Evolutionary conservation across 345 rosid species (phyloP).

Genomic region (Salix koriyanagi): DNA sequence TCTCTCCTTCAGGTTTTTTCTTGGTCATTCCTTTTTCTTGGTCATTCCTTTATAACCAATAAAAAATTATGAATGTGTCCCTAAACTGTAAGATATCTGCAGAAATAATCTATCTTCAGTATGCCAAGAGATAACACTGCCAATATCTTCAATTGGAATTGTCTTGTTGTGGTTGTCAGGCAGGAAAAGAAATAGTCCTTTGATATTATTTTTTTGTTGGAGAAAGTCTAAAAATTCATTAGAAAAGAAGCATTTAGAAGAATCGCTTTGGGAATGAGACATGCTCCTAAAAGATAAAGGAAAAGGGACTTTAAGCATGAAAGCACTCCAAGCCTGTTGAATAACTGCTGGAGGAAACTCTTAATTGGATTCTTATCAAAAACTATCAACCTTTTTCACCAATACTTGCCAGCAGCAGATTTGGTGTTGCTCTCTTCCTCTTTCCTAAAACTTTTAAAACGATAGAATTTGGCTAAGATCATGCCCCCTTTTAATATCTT

Average conservation of each 20-base stretch:
- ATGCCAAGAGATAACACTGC: background rate
- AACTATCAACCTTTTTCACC: background rate
- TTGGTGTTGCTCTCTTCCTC: background rate
- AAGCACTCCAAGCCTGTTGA: background rate
- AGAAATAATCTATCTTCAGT: background rate
- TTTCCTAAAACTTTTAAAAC: background rate
- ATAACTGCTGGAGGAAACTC: background rate
- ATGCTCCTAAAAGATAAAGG: background rate
- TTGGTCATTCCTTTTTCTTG: background rate
- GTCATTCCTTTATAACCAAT: background rate
- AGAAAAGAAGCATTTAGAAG: background rate
- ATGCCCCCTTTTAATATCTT: background rate
- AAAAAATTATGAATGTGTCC: background rate
- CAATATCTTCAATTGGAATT: background rate
- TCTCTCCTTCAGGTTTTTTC: background rate
- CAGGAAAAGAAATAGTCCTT: background rate
- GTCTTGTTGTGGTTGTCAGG: background rate
- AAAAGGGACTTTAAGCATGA: background rate
- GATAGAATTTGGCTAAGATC: background rate
- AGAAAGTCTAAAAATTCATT: background rate
- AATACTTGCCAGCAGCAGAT: background rate
- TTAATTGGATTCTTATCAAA: background rate
- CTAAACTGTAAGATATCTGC: background rate
- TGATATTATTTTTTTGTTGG: background rate
- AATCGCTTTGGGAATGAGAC: background rate